phyloP scores from a whole-genome alignment of 148 eudicot species.

The Spergularia marina region DNA sequence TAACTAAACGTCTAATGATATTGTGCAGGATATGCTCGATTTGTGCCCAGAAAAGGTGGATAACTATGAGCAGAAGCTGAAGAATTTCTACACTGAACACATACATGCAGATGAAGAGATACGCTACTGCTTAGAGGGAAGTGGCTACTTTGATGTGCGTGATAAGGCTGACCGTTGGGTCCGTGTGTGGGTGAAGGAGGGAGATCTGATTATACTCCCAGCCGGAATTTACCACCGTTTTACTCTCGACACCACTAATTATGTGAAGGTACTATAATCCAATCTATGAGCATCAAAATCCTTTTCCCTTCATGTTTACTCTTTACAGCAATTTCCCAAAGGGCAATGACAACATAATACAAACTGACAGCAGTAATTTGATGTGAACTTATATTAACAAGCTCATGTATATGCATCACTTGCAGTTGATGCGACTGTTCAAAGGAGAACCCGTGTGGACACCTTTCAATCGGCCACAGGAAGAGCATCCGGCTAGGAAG shows the following conservation, averaged over 20 bases:
- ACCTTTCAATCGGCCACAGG: slow-evolving; percentile 73
- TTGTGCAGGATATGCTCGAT: slow-evolving; percentile 74
- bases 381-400: neutral
- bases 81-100: slow-evolving; percentile 86
- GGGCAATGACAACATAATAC: no score
- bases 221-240: slow-evolving; percentile 97
- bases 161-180: slow-evolving; percentile 89
- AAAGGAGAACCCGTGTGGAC: slow-evolving; percentile 91
- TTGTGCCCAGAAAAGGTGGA: slow-evolving; percentile 89
- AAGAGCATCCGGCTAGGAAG: slow-evolving; percentile 75
- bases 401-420: neutral
- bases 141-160: slow-evolving; percentile 91
- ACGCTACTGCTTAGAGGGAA: slow-evolving; percentile 87
- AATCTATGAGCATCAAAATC: neutral
- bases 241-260: slow-evolving; percentile 79
- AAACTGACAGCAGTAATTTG: neutral
- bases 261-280: slow-evolving; percentile 57
- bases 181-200: slow-evolving; percentile 71
- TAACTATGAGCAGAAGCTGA: slow-evolving; percentile 88
- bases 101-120: slow-evolving; percentile 91
- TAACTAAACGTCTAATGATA: neutral
- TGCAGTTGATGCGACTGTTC: slow-evolving; percentile 88
- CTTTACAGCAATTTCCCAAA: no score
- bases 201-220: slow-evolving; percentile 79
- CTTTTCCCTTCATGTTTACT: neutral